These are phyloP conservation scores for Penicillium pancosmium DNA, from an alignment of 495 filamentous ascomycete species.

Conservation along the genomic window DNA sequence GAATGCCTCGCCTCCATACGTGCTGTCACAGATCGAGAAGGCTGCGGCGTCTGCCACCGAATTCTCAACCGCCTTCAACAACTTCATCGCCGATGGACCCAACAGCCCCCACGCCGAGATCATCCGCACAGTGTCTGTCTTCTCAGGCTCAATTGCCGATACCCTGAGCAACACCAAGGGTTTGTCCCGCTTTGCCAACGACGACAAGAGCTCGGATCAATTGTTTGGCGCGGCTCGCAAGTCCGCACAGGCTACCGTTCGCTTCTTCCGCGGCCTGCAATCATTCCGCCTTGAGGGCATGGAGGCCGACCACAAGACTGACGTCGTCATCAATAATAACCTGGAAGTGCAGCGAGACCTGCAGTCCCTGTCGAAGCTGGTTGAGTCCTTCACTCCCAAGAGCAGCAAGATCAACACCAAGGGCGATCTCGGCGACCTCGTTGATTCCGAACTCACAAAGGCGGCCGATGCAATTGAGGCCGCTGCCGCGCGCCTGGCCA, in stretches of 20 bases:
- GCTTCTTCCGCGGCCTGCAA: conserved; percentile 92
- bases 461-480: conserved; percentile 96
- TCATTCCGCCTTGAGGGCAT: conserved; percentile 92
- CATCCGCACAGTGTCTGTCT: conserved; percentile 89
- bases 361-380: conserved; percentile 87
- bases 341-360: conserved; percentile 90
- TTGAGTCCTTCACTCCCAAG: conserved; percentile 86
- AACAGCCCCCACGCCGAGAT: conserved; percentile 89
- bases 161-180: conserved; percentile 96
- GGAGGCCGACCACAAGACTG: conserved; percentile 84
- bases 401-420: conserved; percentile 76
- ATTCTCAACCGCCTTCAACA: conserved; percentile 96
- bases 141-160: conserved; percentile 87
- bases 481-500: conserved; percentile 82
- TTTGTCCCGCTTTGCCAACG: conserved; percentile 88
- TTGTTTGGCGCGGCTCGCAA: conserved; percentile 78
- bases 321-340: conserved; percentile 95
- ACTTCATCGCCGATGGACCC: conserved; percentile 94
- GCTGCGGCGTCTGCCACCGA: conserved; percentile 92
- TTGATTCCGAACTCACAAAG: conserved; percentile 87
- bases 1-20: conserved; percentile 93
- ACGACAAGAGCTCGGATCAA: conserved; percentile 89
- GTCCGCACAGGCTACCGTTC: conserved; percentile 85
- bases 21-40: conserved; percentile 96
- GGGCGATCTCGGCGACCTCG: conserved; percentile 90